Base-by-base conservation (phyloP, 768 basidiomycete species). In the Xanthoconium purpureum region DNA sequence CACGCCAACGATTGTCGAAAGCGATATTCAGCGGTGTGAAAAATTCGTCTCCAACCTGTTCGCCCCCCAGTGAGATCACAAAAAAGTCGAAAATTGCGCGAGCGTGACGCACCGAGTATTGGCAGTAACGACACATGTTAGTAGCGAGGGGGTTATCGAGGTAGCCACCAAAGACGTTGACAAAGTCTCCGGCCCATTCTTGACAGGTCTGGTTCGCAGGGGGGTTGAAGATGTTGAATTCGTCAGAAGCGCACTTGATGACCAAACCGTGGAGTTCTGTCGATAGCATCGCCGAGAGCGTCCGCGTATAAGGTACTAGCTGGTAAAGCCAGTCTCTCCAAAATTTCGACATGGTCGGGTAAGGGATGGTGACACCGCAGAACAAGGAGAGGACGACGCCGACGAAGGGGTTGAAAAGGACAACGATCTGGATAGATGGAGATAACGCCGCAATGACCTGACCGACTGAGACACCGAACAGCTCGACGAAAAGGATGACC, bases 301-400 rank as follows among this genome's bases (percentile, higher is more conserved):
- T 75, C 24, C 88, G 81, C 0, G 88, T 91, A 69, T 84, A 89
- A 0, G 91, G 90, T 44, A 77, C 75, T 9, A 88, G 73, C 58
- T 84, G 77, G 70, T 93, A 93, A 15, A 92, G 70, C 89, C 90
- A 93, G n/a, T 76, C 77, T 58, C 80, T 75, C 87, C 87, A 91
- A 77, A 90, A 91, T 30, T 68, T 66, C 11, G 78, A 77, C 68
- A 91, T 71, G 5, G 77, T 78, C 0, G 84, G 81, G 55, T 80
- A 86, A 0, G 88, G 89, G 52, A 91, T 82, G 1, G 87, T 87
- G 15, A 91, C 88, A 66, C 91, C 91, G 62, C 88, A 90, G 80
- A 92, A 92, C 15, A 84, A 79, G 5, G 81, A 72, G 49, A 91
- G 80, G 38, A 87, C 74, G 33, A 86, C 69, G 42, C 79, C 75